Base-by-base conservation (phyloP, 768 basidiomycete species). In the Suillus sp. region DNA sequence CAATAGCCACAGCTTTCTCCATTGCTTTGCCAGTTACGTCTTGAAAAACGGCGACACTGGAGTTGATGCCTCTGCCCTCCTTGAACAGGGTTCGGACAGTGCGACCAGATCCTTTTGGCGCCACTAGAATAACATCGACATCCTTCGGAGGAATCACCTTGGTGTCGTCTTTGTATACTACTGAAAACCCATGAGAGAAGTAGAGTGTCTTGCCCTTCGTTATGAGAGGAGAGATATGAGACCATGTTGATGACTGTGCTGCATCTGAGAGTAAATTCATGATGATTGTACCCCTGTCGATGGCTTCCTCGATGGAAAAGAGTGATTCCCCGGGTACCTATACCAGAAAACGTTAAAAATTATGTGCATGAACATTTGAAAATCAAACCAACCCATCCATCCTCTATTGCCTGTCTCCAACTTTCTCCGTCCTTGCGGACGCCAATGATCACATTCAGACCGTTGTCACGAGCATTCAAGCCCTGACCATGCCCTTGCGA, bases 211-310 rank as follows among this genome's bases (percentile, higher is more conserved):
- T 99, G 81, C 93, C 97, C 86, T 96, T 94, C 78, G 95, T 99
- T 83, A 99, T 96, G 72, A 98, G 89, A 61, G 97, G 96, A 43
- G 87, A 89, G 70, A 99, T 70, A 60, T 84, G 80, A 48, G 90
- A 82, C 97, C 97, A 99, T 37, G 96, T 98, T 78, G 91, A 86
- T 20, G 93, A 95, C 81, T 99, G 97, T 18, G 96, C 97, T 58
- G 97, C 97, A 72, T 99, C 97, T 51, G 96, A 99, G 68, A 99
- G 88, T 60, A 99, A 83, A 86, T 99, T 99, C 97, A 99, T 99
- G 87, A 99, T 91, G 85, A 99, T 96, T 25, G 96, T 97, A 51
- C 97, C 97, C 67, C 84, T 86, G 69, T 90, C 83, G 76, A 99
- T 98, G 66, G 97, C 97, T 78, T 99, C 96, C 71, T 99, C 93